Evolutionary conservation across 345 rosid species (phyloP).

Genomic region (Eucalyptus marginata): DNA sequence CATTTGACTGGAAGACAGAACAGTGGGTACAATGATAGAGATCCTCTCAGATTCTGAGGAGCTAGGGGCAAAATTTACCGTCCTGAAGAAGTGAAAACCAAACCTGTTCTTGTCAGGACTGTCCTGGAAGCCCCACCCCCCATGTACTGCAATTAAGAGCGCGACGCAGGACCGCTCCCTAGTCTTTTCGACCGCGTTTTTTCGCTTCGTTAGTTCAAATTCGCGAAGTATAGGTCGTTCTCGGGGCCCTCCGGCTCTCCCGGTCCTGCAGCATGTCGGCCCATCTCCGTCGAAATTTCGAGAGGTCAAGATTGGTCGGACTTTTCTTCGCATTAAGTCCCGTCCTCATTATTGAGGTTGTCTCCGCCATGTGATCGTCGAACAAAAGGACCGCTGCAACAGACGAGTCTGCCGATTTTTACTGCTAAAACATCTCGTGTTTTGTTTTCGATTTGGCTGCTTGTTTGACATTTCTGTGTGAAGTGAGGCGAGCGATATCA

Average conservation of each 20-base stretch:
- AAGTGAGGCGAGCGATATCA: not conserved
- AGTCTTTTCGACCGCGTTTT: not conserved
- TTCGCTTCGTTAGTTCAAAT: not conserved
- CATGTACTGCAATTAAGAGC: not conserved
- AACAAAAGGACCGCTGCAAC: not conserved
- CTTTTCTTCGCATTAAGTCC: not conserved
- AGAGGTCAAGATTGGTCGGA: not conserved
- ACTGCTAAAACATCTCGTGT: not conserved
- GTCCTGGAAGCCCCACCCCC: not conserved
- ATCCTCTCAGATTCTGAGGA: not conserved
- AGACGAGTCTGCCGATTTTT: not conserved
- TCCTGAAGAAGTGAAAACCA: not conserved
- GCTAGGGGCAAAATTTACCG: not conserved
- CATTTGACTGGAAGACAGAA: not conserved
- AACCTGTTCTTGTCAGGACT: not conserved
- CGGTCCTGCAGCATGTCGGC: not conserved
- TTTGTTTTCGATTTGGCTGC: not conserved
- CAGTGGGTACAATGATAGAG: not conserved
- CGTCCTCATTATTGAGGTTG: not conserved
- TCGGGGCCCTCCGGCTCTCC: not conserved
- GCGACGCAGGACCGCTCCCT: not conserved
- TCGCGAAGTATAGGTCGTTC: not conserved
- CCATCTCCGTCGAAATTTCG: not conserved
- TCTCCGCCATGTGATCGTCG: not conserved
- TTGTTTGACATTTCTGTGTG: not conserved